These are phyloP conservation scores for Phytophthora citricola DNA, from an alignment of 352 stramenopile genomes.

Conservation along the genomic window DNA sequence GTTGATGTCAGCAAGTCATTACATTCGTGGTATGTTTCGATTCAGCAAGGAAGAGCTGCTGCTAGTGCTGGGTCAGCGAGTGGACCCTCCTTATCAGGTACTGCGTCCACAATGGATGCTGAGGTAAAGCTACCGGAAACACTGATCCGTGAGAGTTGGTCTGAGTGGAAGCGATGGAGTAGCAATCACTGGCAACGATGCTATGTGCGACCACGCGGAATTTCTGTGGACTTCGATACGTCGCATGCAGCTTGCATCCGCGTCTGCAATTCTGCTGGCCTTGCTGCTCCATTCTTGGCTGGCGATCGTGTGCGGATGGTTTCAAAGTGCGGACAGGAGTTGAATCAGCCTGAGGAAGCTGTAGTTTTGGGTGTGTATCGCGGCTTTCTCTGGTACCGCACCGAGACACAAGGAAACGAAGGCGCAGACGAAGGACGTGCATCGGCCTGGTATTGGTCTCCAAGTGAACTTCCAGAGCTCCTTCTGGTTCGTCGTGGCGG, in stretches of 20 bases:
- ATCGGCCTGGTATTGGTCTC: slow-evolving; percentile 97
- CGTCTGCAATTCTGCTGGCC: slow-evolving; percentile 89
- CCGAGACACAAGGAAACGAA: slow-evolving; percentile 97
- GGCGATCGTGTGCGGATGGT: slow-evolving; percentile 95
- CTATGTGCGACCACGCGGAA: slow-evolving; percentile 77
- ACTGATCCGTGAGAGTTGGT: slow-evolving; percentile 79
- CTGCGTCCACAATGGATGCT: slow-evolving; percentile 1
- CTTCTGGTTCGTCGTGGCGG: slow-evolving; percentile 80
- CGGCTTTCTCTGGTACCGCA: slow-evolving; percentile 94
- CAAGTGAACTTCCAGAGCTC: slow-evolving; percentile 91
- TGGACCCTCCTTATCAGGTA: slow-evolving; percentile 7
- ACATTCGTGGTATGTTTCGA: slow-evolving; percentile 79
- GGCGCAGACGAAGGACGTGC: slow-evolving; percentile 91
- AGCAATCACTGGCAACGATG: slow-evolving; percentile 86
- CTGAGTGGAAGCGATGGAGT: slow-evolving; percentile 87
- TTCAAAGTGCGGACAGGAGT: slow-evolving; percentile 92
- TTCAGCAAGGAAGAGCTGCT: slow-evolving; percentile 46
- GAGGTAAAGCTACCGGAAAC: slow-evolving; percentile 58
- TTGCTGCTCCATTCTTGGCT: slow-evolving; percentile 90
- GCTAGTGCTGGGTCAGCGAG: slow-evolving; percentile 10
- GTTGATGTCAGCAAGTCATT: slow-evolving; percentile 92
- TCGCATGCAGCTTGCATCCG: slow-evolving; percentile 89
- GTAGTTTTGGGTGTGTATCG: slow-evolving; percentile 95
- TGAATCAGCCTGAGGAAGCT: slow-evolving; percentile 97
- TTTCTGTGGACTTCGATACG: slow-evolving; percentile 95